phyloP scores from a whole-genome alignment of 495 filamentous ascomycete species.

The Acidiella bohemica region DNA sequence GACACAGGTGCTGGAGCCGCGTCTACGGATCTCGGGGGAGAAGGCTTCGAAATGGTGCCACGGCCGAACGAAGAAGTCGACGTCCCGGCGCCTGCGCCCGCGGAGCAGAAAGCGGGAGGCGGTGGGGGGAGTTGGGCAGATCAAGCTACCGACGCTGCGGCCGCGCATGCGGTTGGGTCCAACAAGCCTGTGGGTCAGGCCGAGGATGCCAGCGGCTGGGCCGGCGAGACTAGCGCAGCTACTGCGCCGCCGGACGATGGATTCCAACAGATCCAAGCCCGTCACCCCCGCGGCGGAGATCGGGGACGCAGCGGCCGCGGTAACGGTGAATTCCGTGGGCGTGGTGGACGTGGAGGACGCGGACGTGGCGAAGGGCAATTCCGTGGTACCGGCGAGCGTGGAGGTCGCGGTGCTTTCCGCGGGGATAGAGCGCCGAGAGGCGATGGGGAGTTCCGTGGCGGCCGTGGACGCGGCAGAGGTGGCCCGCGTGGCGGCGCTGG shows the following conservation, averaged over 20 bases:
- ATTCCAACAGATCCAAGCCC: constrained; percentile 44
- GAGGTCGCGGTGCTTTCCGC: too few relatives aligned
- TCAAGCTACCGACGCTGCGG: constrained; percentile 5
- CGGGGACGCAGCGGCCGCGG: constrained; percentile 17
- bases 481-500: background rate
- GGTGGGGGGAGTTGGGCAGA: constrained; percentile 23
- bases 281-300: constrained; percentile 48
- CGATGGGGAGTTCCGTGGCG: background rate
- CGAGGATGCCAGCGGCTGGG: constrained; percentile 4
- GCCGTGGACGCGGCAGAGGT: constrained; percentile 1
- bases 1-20: constrained; percentile 41
- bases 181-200: background rate
- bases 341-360: constrained; percentile 7
- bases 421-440: constrained; percentile 16
- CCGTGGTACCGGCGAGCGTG: constrained; percentile 23
- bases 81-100: constrained; percentile 32
- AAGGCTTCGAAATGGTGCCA: constrained; percentile 67
- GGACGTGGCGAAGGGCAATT: too few relatives aligned
- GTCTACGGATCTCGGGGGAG: constrained; percentile 27
- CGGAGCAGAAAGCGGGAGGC: too few relatives aligned
- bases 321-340: constrained; percentile 9
- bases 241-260: background rate
- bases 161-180: background rate
- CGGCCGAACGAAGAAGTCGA: constrained; percentile 66
- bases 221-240: constrained; percentile 10